Percentiles rank a stretch among this genome's conserved stretches.
Conservation (phyloP, 2,329 filamentous ascomycete species). For the Monosporascus cannonballus region DNA sequence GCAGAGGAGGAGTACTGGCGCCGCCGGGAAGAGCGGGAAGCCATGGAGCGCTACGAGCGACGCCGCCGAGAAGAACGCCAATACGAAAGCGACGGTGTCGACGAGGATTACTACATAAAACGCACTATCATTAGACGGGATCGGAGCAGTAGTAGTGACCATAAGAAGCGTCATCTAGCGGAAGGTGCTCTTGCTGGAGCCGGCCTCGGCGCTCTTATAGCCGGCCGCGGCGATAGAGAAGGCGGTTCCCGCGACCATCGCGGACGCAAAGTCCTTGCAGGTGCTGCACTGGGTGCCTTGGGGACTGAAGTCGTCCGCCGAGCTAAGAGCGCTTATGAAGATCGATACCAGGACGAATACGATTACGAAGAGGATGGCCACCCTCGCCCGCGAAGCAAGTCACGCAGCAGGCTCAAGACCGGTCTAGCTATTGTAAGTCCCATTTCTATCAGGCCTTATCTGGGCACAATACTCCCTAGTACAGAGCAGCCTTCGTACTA, state of each 20-base stretch:
- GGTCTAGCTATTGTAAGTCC: constrained; percentile 51
- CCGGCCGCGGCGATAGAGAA: constrained; percentile 45
- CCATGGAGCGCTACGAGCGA: constrained; percentile 25
- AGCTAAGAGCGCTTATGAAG: constrained; percentile 55
- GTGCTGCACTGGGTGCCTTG: constrained; percentile 56
- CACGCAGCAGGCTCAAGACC: constrained; percentile 45
- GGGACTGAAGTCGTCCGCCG: constrained; percentile 56
- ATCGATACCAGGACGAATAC: constrained; percentile 37
- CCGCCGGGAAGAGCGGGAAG: constrained; percentile 30
- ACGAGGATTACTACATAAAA: constrained; percentile 41
- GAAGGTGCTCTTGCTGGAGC: constrained; percentile 61
- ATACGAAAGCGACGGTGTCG: constrained; percentile 33
- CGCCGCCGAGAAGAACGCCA: constrained; percentile 30
- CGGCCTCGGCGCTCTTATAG: constrained; percentile 52
- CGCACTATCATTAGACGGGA: constrained; percentile 43
- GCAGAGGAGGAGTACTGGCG: constrained; percentile 46
- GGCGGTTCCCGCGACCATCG: constrained; percentile 45
- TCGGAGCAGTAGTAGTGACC: constrained; percentile 41
- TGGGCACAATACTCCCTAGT: too few relatives aligned
- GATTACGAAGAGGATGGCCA: constrained; percentile 31
- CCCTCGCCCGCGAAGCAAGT: constrained; percentile 32
- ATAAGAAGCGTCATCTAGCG: constrained; percentile 53
- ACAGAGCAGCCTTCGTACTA: too few relatives aligned
- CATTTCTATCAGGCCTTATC: not conserved
- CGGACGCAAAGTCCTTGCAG: constrained; percentile 53